Evolutionary conservation across 106 monocot species (phyloP).

Genomic region (Dioscorea zingiberensis): DNA sequence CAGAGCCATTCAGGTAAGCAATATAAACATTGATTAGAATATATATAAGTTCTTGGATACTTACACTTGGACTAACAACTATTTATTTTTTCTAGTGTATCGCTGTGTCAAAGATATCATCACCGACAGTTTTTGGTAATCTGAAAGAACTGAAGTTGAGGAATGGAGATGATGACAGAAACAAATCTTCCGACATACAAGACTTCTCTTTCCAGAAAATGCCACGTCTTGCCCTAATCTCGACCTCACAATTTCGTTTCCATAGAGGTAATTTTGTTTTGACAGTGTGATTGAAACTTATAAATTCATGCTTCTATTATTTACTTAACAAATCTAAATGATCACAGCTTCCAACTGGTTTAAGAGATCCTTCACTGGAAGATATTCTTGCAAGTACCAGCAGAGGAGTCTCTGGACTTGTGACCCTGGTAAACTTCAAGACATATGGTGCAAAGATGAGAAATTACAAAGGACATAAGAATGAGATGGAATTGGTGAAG

Average conservation of each 20-base stretch:
- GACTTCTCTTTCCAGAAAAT: background rate
- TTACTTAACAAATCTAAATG: background rate
- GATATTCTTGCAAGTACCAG: too few relatives aligned
- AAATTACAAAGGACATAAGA: slow-evolving; percentile 4
- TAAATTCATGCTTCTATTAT: too few relatives aligned
- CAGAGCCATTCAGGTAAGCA: too few relatives aligned
- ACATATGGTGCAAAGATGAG: slow-evolving; percentile 6
- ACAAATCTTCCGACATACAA: background rate
- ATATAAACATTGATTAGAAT: too few relatives aligned
- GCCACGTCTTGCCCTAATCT: background rate
- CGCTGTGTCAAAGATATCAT: background rate
- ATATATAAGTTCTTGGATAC: too few relatives aligned
- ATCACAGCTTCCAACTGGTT: too few relatives aligned
- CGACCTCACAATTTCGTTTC: slow-evolving; percentile 7
- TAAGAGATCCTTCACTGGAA: too few relatives aligned
- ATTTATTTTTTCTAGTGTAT: slow-evolving; percentile 1
- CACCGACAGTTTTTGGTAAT: background rate
- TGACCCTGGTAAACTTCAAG: too few relatives aligned
- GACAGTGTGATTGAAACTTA: too few relatives aligned
- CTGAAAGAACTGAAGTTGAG: slow-evolving; percentile 11
- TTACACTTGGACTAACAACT: too few relatives aligned
- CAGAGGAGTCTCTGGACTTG: too few relatives aligned
- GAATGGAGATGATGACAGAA: slow-evolving; percentile 2
- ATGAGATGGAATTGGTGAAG: slow-evolving; percentile 4
- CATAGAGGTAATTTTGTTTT: too few relatives aligned